phyloP scores from a whole-genome alignment of 768 basidiomycete genomes.

The Auriscalpium vulgare region DNA sequence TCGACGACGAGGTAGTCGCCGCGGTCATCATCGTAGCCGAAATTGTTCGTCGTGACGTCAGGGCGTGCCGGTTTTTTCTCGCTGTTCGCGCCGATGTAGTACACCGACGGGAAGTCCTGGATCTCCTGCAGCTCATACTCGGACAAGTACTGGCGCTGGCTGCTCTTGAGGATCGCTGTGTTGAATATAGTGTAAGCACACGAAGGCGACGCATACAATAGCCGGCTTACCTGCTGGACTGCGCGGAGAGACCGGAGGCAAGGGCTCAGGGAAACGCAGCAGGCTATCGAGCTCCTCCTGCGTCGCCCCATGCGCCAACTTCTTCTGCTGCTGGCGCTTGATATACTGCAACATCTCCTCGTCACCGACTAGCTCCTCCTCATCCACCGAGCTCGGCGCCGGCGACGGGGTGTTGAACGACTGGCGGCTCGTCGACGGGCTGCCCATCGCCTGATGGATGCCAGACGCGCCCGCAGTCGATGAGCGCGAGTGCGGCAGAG shows the following conservation, averaged over 20 bases:
- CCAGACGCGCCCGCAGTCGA: slow-evolving; percentile 46
- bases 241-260: slow-evolving; percentile 54
- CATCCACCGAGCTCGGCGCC: slow-evolving; percentile 65
- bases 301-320: slow-evolving; percentile 71
- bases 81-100: slow-evolving; percentile 71
- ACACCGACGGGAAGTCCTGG: slow-evolving; percentile 77
- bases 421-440: slow-evolving; percentile 66
- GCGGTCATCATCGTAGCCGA: slow-evolving; percentile 95
- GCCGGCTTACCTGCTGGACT: slow-evolving; percentile 58
- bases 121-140: slow-evolving; percentile 90
- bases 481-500: slow-evolving; percentile 47
- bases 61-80: slow-evolving; percentile 77
- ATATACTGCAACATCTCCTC: slow-evolving; percentile 98
- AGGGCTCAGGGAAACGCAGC: slow-evolving; percentile 88
- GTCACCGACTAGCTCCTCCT: slow-evolving; percentile 84
- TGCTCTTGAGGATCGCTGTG: slow-evolving; percentile 58
- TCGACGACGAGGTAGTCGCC: slow-evolving; percentile 91
- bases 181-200: background rate
- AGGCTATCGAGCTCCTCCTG: slow-evolving; percentile 85
- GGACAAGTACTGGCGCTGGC: slow-evolving; percentile 65
- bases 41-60: slow-evolving; percentile 74
- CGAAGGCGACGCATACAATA: too few species aligned
- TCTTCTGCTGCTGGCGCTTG: slow-evolving; percentile 82
- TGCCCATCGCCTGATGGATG: slow-evolving; percentile 42
- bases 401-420: slow-evolving; percentile 84